Base-by-base conservation (phyloP, 805 yeast species). In the Zygotorulaspora florentina region DNA sequence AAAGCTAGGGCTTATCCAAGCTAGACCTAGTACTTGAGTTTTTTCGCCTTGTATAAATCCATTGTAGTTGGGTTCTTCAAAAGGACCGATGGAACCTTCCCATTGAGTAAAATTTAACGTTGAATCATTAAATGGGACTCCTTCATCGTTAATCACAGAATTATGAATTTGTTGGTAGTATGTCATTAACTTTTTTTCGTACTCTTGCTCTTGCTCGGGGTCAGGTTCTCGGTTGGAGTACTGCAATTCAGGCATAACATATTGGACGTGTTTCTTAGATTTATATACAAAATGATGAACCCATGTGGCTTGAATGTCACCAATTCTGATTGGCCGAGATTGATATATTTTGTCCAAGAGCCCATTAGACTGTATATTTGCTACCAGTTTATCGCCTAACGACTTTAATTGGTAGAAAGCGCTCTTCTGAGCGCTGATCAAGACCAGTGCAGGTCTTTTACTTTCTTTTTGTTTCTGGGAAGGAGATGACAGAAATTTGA, bases 211-310 rank as follows among this genome's bases (percentile, higher is more conserved):
- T 10, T 45, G 40, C 42, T 51, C 40, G 52, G 53, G 26, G 47
- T 46, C 12, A 50, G 46, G 9, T 17, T 18, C 31, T 39, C 42
- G 40, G 10, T 47, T 48, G 25, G 62, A 52, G 23, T 50, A 46
- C 13, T 55, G 57, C 18, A 56, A 30, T 12, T 54, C 64, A 39
- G 52, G 74, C 60, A 58, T 58, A 3, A 59, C 56, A 45, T 59
- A 62, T 43, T 63, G 97, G 13, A 87, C 80, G 46, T 77, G 76
- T 17, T 68, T 68, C 48, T 78, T 82, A 28, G 87, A 78, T 64
- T 87, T 89, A 70, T 80, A 90, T 18, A 89, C 75, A 59, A 90
- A 93, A 67, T 89, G 96, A 49, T 80, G 76, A 9, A 91, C 74
- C 46, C 68, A 52, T 3, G 79, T 79, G 0, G 81, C 83, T 1